A percentile compares a stretch with the other conserved stretches of the same genome.
These are phyloP conservation scores for Wickerhamiella kazuoi DNA, from an alignment of 805 yeast species.

Conservation along the genomic window DNA sequence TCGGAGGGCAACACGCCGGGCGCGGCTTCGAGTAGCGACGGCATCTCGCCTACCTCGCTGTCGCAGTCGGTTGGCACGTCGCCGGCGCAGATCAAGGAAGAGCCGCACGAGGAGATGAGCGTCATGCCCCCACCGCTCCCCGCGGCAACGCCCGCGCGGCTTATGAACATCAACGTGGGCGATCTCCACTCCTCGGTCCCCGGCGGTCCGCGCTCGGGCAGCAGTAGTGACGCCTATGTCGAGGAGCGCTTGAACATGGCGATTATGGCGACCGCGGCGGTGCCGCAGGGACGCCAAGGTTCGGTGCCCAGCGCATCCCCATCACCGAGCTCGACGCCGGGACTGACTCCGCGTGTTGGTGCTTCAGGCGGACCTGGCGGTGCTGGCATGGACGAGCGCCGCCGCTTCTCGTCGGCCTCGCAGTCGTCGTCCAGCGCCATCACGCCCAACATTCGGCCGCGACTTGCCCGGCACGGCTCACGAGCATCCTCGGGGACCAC, in stretches of 20 bases:
- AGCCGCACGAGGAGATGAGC: not conserved
- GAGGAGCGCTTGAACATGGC: slow-evolving; percentile 4
- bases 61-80: slow-evolving; percentile 1
- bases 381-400: not conserved
- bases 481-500: not conserved
- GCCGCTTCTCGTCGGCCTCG: slow-evolving; percentile 2
- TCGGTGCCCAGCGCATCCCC: no score
- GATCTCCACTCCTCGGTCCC: no score
- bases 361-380: no score
- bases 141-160: slow-evolving; percentile 3
- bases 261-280: not conserved
- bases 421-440: not conserved
- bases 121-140: not conserved
- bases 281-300: not conserved
- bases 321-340: not conserved
- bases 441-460: slow-evolving; percentile 4
- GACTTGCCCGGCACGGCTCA: not conserved
- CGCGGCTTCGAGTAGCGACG: not conserved
- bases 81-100: slow-evolving; percentile 1
- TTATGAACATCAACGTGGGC: not conserved
- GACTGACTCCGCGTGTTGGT: not conserved
- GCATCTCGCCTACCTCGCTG: not conserved
- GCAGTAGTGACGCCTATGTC: not conserved
- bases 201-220: no score
- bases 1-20: not conserved